Conservation (phyloP, 2,329 filamentous ascomycete genomes). For the Cytospora schulzeri region DNA sequence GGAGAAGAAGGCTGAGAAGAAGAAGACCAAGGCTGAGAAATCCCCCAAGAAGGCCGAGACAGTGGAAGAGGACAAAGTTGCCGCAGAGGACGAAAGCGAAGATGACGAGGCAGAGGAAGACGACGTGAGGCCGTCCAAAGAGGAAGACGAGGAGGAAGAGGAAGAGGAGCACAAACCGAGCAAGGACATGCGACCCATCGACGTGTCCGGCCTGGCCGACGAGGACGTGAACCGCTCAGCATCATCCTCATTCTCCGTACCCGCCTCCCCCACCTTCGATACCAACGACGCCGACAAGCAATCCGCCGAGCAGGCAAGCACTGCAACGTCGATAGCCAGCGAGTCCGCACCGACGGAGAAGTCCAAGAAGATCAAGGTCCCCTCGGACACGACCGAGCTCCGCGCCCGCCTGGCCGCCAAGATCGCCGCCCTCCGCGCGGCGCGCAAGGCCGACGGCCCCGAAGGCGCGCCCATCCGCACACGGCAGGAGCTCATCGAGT, state of each 20-base stretch:
- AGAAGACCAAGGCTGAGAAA: constrained; percentile 30
- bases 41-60: not conserved
- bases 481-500: constrained; percentile 88
- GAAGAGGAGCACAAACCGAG: constrained; percentile 30
- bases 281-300: constrained; percentile 43
- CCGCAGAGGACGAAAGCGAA: constrained; percentile 44
- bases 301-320: constrained; percentile 52
- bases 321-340: constrained; percentile 71
- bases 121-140: constrained; percentile 29
- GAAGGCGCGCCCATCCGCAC: constrained; percentile 82
- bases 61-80: constrained; percentile 31
- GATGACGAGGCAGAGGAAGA: constrained; percentile 21
- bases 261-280: constrained; percentile 66
- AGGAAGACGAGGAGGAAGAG: constrained; percentile 33
- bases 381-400: constrained; percentile 72
- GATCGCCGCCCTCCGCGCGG: constrained; percentile 81
- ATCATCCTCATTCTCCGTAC: constrained; percentile 52
- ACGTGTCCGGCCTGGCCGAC: constrained; percentile 51
- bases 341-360: constrained; percentile 61
- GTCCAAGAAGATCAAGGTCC: constrained; percentile 67
- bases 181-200: constrained; percentile 45
- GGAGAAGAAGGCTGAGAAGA: constrained; percentile 32
- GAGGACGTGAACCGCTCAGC: constrained; percentile 44
- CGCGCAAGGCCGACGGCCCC: constrained; percentile 82
- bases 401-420: constrained; percentile 78